Base-by-base conservation (phyloP, 2,329 filamentous ascomycete species). In the Botrytis deweyae region DNA sequence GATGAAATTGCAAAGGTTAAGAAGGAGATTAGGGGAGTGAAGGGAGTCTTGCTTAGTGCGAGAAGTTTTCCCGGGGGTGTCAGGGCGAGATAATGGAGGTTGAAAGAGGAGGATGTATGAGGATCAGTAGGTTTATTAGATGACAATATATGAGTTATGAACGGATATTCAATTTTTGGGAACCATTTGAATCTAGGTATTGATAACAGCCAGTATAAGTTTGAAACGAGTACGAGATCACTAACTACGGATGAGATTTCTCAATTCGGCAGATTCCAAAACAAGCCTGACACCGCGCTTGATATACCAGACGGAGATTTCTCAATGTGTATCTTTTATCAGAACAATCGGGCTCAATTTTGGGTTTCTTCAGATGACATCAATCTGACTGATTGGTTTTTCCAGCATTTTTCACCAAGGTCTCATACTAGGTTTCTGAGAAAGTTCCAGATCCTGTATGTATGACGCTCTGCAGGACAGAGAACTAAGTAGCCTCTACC, bases 1-100 rank as follows among this genome's bases (percentile, higher is more conserved):
- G 92, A 95, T 82, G 91, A 93, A 82, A 90, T 94, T 78, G 89
- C 89, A 76, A 89, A 88, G 80, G 86, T 93, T 33, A 93, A 92
- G 83, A 89, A 89, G 76, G 92, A 91, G 75, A 95, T 97, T 70
- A 85, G 93, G 76, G 88, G 92, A 73, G 88, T 96, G 61, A 97
- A 97, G 84, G 93, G 93, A 1, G 88, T 93, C 18, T 84, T 96
- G 77, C 82, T 97, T 73, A 93, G 90, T 79, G 88, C 93, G 7
- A 88, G 91, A 79, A 93, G 89, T 78, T 95, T 95, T 77, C 91
- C 90, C 2, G 79, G 78, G 2, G 80, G 76, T 46, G 65, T 77
- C 38, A 78, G 75, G 59, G 70, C 49, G 72, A 72, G 74, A 16
- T 73, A 73, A 55, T 52, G 49, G 25, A 9, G 18, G 18, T 33